Evolutionary conservation across 805 yeast species (phyloP).

Genomic region (Barnettozyma populi): DNA sequence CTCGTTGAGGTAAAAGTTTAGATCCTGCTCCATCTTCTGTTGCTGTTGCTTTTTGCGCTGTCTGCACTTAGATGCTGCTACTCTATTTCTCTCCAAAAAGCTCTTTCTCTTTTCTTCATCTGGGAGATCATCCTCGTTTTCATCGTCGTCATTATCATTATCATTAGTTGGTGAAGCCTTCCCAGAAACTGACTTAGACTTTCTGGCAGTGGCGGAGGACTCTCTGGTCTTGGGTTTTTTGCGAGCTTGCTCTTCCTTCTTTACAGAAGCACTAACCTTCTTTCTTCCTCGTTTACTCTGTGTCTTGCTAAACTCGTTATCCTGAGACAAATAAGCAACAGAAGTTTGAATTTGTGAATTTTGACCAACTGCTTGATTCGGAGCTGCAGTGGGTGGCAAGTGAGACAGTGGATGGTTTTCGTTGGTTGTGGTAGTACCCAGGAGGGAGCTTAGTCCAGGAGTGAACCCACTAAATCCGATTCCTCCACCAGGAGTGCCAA

Average conservation of each 20-base stretch:
- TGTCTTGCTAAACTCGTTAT: not conserved
- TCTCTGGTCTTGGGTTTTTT: constrained; percentile 4
- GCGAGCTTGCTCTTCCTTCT: constrained; percentile 2
- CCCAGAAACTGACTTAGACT: not conserved
- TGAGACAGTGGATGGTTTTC: not conserved
- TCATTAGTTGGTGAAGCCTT: not conserved
- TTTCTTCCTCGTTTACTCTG: constrained; percentile 13
- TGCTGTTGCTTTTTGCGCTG: constrained; percentile 89
- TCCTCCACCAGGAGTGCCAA: constrained; percentile 23
- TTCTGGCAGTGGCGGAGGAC: not conserved
- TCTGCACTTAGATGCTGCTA: constrained; percentile 94
- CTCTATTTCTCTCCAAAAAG: constrained; percentile 83
- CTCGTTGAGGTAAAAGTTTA: constrained; percentile 62
- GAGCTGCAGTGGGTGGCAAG: not conserved
- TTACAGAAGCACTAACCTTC: constrained; percentile 3
- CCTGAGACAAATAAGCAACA: not conserved
- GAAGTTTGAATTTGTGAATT: not conserved
- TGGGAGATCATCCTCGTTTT: constrained; percentile 31
- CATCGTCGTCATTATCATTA: not conserved
- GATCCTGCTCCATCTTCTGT: constrained; percentile 74
- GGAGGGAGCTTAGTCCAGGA: constrained; percentile 33
- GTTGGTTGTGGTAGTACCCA: constrained; percentile 12
- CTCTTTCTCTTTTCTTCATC: constrained; percentile 72
- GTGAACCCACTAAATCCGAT: constrained; percentile 22
- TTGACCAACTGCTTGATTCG: not conserved